Percentiles rank a stretch among this genome's conserved stretches.
These are phyloP conservation scores for Daldinia concentrica DNA, from an alignment of 495 filamentous ascomycete genomes.

Conservation along the genomic window DNA sequence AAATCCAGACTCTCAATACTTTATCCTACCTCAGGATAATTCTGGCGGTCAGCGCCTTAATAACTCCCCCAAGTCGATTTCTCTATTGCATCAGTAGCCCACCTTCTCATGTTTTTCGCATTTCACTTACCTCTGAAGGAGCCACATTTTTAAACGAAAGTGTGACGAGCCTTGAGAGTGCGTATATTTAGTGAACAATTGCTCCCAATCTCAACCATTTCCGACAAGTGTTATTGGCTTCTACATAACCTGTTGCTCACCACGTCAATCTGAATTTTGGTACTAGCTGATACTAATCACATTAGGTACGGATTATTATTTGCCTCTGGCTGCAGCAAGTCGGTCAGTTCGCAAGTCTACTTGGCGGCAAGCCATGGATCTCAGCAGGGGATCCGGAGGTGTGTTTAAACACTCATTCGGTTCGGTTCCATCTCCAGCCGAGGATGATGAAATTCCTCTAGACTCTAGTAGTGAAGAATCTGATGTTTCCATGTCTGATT, in stretches of 20 bases:
- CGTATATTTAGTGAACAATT: constrained; percentile 5
- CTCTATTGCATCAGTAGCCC: background rate
- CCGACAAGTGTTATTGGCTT: constrained; percentile 32
- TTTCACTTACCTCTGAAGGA: constrained; percentile 28
- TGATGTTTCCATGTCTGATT: constrained; percentile 35
- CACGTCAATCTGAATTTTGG: background rate
- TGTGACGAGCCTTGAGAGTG: constrained; percentile 40
- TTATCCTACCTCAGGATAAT: constrained; percentile 13
- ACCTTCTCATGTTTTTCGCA: background rate
- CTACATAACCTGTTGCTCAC: constrained; percentile 1
- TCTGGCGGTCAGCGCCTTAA: background rate
- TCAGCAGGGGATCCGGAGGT: background rate
- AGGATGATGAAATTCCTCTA: constrained; percentile 36
- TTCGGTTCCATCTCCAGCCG: constrained; percentile 9
- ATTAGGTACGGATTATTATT: constrained; percentile 8
- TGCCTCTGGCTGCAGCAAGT: background rate
- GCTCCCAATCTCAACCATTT: constrained; percentile 13
- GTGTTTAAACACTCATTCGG: background rate
- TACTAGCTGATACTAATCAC: constrained; percentile 21
- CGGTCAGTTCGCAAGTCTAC: constrained; percentile 1
- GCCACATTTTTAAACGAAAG: constrained; percentile 38
- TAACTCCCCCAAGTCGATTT: background rate
- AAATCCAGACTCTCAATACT: background rate
- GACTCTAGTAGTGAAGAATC: constrained; percentile 33
- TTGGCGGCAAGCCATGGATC: constrained; percentile 8